Base-by-base conservation (phyloP, 1,139 yeast genomes). In the Scheffersomyces lignicola region DNA sequence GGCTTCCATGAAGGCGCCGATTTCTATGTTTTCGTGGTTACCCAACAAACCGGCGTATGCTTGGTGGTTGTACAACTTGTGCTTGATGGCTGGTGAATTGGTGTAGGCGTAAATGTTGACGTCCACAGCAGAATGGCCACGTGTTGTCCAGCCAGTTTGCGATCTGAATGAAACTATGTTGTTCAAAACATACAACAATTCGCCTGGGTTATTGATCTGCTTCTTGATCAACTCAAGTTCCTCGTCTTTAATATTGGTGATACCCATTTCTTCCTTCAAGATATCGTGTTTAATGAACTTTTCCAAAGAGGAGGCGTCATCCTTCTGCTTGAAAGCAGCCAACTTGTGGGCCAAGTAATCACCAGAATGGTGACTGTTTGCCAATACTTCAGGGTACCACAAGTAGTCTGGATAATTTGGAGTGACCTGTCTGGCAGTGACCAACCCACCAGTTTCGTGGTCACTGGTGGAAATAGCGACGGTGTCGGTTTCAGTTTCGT, bases 391-490 rank as follows among this genome's bases (percentile, higher is more conserved):
- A 4, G 96, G 96, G 48, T 73, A 75, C 96, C 96, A 87, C 36
- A 78, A 50, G 49, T 86, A 80, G 78, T 78, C 52, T 3, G 60
- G 60, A 40, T 46, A 46, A n/a, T 34, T 25, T 21, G 69, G 60
- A 7, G 79, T 56, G 16, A 83, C 62, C 63, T 88, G 96, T 62
- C 87, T 76, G 1, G 94, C 87, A 32, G 84, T 73, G 18, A 65
- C 68, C 33, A 88, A 67, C 1, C 96, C 96, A 43, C 96, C 96
- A 30, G 96, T 88, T 56, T 88, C 96, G 59, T 88, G 97, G 55
- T 88, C 96, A 22, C 94, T 83, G 2, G 95, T 86, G 14, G 89
- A 76, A 27, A 88, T 65, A 20, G 87, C 73, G 33, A 83, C 65
- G 1, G 96, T 86, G 42, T 86, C 95, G 9, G 74, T 77, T 33